A percentile compares a stretch with the other conserved stretches of the same genome.
Evolutionary conservation across 129 eudicot species (phyloP).

Genomic region (Ambrosia trifida): DNA sequence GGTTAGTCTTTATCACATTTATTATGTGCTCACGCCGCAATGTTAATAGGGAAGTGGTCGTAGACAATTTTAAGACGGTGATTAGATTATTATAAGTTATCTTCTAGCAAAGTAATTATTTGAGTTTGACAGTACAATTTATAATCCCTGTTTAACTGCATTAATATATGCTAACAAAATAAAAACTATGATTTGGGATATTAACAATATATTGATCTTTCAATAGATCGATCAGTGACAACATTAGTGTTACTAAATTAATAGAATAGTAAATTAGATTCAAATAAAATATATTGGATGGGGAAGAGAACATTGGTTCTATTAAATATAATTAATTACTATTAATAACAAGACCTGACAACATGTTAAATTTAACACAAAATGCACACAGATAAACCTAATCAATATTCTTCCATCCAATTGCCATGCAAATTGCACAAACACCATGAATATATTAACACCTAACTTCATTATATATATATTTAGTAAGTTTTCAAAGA

Average conservation of each 20-base stretch:
- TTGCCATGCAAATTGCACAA: slow-evolving; percentile 22
- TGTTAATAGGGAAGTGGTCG: no score
- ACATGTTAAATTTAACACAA: slow-evolving; percentile 1
- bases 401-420: slow-evolving; percentile 11
- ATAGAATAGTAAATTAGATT: neutral
- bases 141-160: no score
- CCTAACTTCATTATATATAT: neutral
- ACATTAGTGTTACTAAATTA: neutral
- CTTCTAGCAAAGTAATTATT: no score
- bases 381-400: slow-evolving; percentile 21
- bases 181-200: no score
- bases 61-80: no score
- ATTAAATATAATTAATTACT: neutral
- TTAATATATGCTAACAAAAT: no score
- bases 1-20: no score
- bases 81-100: no score
- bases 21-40: no score
- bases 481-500: neutral
- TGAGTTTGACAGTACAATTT: no score
- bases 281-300: neutral
- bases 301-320: neutral
- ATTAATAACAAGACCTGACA: slow-evolving; percentile 21
- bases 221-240: neutral
- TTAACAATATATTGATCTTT: no score
- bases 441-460: neutral